Conservation (phyloP, 768 basidiomycete genomes). For the Russula brevipes region DNA sequence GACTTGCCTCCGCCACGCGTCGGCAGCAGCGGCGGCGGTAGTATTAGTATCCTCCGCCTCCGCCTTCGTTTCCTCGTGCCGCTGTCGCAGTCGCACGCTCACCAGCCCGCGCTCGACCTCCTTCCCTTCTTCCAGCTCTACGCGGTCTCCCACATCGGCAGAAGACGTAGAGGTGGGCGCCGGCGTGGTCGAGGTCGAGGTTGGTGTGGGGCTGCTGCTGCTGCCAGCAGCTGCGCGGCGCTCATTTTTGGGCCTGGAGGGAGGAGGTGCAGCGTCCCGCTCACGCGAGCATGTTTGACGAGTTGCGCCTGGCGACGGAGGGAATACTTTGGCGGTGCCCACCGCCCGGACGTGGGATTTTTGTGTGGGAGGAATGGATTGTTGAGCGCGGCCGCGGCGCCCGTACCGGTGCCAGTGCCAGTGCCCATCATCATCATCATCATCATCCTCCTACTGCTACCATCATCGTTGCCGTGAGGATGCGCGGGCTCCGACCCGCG, state of each 20-base stretch:
- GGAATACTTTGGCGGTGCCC: slow-evolving; percentile 68
- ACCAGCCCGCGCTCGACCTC: not conserved
- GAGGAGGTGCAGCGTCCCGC: slow-evolving; percentile 51
- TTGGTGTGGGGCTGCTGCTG: slow-evolving; percentile 10
- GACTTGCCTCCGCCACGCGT: slow-evolving; percentile 34
- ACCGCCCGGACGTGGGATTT: slow-evolving; percentile 56
- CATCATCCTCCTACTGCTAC: too few relatives aligned
- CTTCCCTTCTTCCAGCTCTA: not conserved
- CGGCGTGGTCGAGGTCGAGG: too few relatives aligned
- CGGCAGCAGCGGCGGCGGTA: not conserved
- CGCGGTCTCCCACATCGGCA: not conserved
- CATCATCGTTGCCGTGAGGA: too few relatives aligned
- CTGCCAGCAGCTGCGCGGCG: slow-evolving; percentile 27
- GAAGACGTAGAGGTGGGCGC: slow-evolving; percentile 20
- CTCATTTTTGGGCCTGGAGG: slow-evolving; percentile 63
- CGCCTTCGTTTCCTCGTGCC: not conserved
- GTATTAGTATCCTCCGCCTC: not conserved
- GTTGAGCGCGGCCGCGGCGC: not conserved
- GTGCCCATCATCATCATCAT: too few relatives aligned
- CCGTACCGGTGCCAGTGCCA: too few relatives aligned
- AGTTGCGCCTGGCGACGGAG: slow-evolving; percentile 73
- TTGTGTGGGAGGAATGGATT: slow-evolving; percentile 71
- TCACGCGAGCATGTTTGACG: slow-evolving; percentile 60
- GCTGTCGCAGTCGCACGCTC: not conserved
- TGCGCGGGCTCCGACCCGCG: too few relatives aligned